These are phyloP conservation scores for Pythium brachiatum DNA, from an alignment of 352 stramenopile species.

Conservation along the genomic window DNA sequence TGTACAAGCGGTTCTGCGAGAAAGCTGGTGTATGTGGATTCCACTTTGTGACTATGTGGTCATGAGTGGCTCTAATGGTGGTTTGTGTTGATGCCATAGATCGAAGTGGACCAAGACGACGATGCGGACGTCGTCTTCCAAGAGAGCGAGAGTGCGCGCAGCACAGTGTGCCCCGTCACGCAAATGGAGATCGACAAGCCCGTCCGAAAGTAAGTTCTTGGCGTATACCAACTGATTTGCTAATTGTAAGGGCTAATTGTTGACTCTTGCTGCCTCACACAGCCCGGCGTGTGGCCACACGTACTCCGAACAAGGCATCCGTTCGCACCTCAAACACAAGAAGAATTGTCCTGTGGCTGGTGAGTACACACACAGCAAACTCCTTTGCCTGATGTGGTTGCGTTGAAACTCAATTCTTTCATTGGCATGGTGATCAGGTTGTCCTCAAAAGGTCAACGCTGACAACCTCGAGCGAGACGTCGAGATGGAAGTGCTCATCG, in stretches of 20 bases:
- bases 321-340: conserved; percentile 62
- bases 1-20: conserved; percentile 81
- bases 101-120: conserved; percentile 63
- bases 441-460: conserved; percentile 56
- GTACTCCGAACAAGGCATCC: conserved; percentile 80
- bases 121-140: conserved; percentile 82
- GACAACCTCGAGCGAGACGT: conserved; percentile 74
- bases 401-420: neutral
- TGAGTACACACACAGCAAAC: too few relatives aligned
- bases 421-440: conserved; percentile 37
- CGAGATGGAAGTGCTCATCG: conserved; percentile 85
- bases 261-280: neutral
- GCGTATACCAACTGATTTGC: neutral
- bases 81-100: conserved; percentile 33
- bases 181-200: conserved; percentile 80
- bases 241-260: neutral
- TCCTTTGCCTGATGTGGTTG: neutral
- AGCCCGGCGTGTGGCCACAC: conserved; percentile 75
- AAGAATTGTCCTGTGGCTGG: conserved; percentile 79
- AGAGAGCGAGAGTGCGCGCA: conserved; percentile 72
- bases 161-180: conserved; percentile 75
- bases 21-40: conserved; percentile 53
- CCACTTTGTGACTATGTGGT: neutral
- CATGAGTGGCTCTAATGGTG: neutral
- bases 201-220: conserved; percentile 58